Percentiles rank a stretch among this genome's conserved stretches.
Conservation (phyloP, 768 basidiomycete species). For the Lactarius psammicola region DNA sequence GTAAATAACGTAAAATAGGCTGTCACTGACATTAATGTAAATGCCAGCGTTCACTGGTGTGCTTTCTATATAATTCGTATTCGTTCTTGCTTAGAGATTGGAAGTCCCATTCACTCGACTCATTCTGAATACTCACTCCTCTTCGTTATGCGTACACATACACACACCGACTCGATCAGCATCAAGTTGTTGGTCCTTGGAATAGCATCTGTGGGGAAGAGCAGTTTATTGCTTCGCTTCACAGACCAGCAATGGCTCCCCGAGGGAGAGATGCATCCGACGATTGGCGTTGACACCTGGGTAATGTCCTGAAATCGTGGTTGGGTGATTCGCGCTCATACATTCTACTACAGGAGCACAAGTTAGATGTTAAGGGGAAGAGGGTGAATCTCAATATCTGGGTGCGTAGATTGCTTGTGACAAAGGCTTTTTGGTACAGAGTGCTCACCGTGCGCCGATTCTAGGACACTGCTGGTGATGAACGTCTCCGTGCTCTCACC, state of each 20-base stretch:
- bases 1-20: not conserved
- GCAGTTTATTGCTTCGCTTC: conserved; percentile 86
- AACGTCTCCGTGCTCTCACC: conserved; percentile 92
- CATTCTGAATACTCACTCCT: not conserved
- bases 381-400: conserved; percentile 93
- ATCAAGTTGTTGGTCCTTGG: conserved; percentile 82
- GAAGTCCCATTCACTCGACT: not conserved
- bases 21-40: not conserved
- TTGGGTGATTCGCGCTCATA: not conserved
- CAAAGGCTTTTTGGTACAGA: not conserved
- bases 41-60: too few species aligned
- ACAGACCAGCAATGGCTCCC: conserved; percentile 94
- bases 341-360: conserved; percentile 63
- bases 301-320: conserved; percentile 44
- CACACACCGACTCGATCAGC: conserved; percentile 49
- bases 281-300: conserved; percentile 80
- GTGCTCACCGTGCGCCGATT: not conserved
- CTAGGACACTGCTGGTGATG: conserved; percentile 94
- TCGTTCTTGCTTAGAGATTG: not conserved
- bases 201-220: conserved; percentile 88
- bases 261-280: conserved; percentile 81
- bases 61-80: conserved; percentile 1
- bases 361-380: conserved; percentile 78
- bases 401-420: conserved; percentile 49
- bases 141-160: not conserved